Evolutionary conservation across 139 green algal species (phyloP).

Genomic region (Chlorella sorokiniana): DNA sequence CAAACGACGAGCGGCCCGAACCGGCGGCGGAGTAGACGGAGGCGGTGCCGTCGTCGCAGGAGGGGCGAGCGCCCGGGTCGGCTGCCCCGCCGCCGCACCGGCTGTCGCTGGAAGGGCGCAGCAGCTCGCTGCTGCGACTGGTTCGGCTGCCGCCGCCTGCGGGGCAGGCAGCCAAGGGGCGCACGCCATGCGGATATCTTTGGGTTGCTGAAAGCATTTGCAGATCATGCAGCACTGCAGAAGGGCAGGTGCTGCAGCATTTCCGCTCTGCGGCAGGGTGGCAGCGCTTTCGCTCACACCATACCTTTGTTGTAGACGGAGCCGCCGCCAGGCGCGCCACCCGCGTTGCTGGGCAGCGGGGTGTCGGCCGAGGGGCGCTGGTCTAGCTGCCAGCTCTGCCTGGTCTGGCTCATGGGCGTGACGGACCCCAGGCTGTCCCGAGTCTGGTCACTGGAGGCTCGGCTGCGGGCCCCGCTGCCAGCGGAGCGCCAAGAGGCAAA

Average conservation of each 20-base stretch:
- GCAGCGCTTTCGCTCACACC: neutral
- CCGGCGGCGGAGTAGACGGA: constrained; percentile 2
- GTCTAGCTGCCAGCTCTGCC: neutral
- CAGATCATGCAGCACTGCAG: neutral
- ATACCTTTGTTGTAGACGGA: neutral
- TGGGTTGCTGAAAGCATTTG: too few species aligned
- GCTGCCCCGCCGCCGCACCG: neutral
- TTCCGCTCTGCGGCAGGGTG: too few species aligned
- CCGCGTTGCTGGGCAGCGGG: constrained; percentile 3
- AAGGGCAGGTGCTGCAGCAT: too few species aligned
- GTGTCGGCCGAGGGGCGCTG: constrained; percentile 31
- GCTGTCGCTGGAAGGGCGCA: neutral
- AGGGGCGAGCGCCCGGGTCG: neutral
- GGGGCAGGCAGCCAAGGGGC: too few species aligned
- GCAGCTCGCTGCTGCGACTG: constrained; percentile 6
- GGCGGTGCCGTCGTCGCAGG: neutral
- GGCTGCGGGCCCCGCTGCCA: neutral
- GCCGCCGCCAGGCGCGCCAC: neutral
- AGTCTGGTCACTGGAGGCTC: neutral
- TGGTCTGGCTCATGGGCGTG: constrained; percentile 8
- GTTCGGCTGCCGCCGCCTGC: neutral
- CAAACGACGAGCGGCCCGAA: constrained; percentile 43
- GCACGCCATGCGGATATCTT: neutral
- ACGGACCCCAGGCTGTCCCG: neutral
- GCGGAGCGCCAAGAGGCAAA: neutral